phyloP scores from a whole-genome alignment of 495 filamentous ascomycete species.

The Xylaria acuta region DNA sequence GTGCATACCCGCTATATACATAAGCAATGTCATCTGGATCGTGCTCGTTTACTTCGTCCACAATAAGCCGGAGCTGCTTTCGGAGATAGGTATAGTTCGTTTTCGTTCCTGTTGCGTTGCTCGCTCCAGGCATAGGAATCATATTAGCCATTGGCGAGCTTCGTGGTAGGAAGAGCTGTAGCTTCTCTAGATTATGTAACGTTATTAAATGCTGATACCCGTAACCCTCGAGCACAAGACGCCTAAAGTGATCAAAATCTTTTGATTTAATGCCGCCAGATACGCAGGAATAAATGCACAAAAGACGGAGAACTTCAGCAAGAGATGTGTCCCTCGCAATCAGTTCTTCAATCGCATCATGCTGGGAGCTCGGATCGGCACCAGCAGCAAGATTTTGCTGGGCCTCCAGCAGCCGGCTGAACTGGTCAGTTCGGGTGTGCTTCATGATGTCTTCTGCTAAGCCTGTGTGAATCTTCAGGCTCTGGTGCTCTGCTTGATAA shows the following conservation, averaged over 20 bases:
- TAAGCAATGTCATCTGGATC: conserved; percentile 97
- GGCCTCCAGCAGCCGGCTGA: conserved; percentile 86
- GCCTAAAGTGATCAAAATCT: conserved; percentile 88
- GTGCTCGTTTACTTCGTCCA: conserved; percentile 96
- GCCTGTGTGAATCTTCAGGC: conserved; percentile 86
- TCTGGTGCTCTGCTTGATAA: conserved; percentile 93
- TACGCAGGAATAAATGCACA: conserved; percentile 91
- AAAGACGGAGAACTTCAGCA: conserved; percentile 76
- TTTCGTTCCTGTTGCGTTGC: conserved; percentile 64
- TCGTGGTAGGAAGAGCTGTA: conserved; percentile 79
- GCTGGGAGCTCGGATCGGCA: conserved; percentile 83
- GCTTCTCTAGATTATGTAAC: conserved; percentile 85
- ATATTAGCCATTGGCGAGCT: conserved; percentile 73
- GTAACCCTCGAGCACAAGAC: conserved; percentile 87
- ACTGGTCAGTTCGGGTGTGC: conserved; percentile 83
- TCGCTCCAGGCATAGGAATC: conserved; percentile 66
- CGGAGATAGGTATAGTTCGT: conserved; percentile 92
- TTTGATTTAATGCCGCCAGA: conserved; percentile 84
- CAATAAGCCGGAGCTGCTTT: conserved; percentile 83
- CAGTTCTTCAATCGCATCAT: conserved; percentile 89
- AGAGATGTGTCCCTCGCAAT: conserved; percentile 85
- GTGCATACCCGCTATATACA: conserved; percentile 96
- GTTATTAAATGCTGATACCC: conserved; percentile 94
- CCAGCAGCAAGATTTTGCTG: conserved; percentile 97
- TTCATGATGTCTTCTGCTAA: conserved; percentile 95